These are phyloP conservation scores for Phytophthora melonis DNA, from an alignment of 352 stramenopile genomes.

Conservation along the genomic window DNA sequence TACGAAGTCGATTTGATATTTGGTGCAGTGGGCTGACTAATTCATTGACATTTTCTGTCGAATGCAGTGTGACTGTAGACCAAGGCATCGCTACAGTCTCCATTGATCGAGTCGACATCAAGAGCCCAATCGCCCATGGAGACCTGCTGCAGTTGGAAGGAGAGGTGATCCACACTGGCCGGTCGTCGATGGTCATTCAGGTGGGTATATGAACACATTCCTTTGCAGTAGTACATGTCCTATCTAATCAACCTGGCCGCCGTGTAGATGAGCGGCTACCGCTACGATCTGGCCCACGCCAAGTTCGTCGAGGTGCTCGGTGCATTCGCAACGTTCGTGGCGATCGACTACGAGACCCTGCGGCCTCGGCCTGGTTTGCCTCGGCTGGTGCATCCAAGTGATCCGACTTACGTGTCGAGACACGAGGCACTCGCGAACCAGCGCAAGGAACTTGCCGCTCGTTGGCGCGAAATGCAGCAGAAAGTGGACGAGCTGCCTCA, in stretches of 20 bases:
- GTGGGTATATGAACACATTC: background rate
- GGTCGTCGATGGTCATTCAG: conserved; percentile 58
- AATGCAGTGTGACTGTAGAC: conserved; percentile 22
- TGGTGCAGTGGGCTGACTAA: background rate
- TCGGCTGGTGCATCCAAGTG: conserved; percentile 45
- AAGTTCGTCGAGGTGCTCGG: conserved; percentile 66
- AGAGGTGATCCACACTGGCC: conserved; percentile 61
- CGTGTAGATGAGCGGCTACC: conserved; percentile 62
- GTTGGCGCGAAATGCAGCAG: conserved; percentile 69
- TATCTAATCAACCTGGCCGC: background rate
- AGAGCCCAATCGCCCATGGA: conserved; percentile 65
- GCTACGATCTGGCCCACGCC: conserved; percentile 61
- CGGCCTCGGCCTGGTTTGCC: conserved; percentile 56
- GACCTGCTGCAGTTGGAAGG: conserved; percentile 71
- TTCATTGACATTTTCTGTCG: background rate
- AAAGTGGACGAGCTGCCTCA: conserved; percentile 61
- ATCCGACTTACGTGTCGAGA: conserved; percentile 51
- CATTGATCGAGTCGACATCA: conserved; percentile 72
- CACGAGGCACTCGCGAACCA: conserved; percentile 58
- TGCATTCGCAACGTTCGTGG: conserved; percentile 70
- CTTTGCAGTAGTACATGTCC: background rate
- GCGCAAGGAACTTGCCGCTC: conserved; percentile 59
- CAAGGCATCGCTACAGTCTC: conserved; percentile 66
- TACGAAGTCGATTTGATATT: conserved; percentile 8
- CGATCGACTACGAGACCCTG: conserved; percentile 60